Base-by-base conservation (phyloP, 345 rosid species). In the Eucalyptus regnans region DNA sequence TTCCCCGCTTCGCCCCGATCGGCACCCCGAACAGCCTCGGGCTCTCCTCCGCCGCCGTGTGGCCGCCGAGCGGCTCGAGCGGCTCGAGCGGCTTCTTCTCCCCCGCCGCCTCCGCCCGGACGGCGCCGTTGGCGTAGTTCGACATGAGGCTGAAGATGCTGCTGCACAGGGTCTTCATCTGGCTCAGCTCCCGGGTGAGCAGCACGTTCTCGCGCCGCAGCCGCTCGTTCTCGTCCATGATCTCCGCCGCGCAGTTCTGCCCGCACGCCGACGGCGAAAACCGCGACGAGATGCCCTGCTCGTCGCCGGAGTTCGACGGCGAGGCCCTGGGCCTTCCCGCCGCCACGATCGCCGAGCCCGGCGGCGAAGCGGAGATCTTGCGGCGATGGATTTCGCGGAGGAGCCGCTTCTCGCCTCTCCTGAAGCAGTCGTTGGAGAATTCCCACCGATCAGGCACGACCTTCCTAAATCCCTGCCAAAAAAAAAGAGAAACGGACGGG, bases 401-500 rank as follows among this genome's bases (percentile, higher is more conserved):
- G 31, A 97, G 95, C 89, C 88, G 94, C 89, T 91, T 96, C 90
- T 97, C 95, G 52, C 98, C 98, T 90, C 95, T 92, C 9, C 94
- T 91, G 86, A 97, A 96, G 88, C 84, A 94, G 46, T 96, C 99
- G 88, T 97, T 96, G 3, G 97, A 93, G 90, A 97, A 97, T 93
- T 97, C 99, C 99, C 99, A 97, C 2, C 98, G 96, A 87, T 97
- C 99, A 71, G 99, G 97, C 1, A 94, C 95, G 5, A 96, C 92
- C 90, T 97, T 97, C 71, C 94, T 94, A 80, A 96, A 97, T 90
- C 99, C 98, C 99, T 97, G 17, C 41, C 58, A 86, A 50, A 17
- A 54, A 64, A 66, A 16, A 3, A 41, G 51, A 62, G 15, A 29
- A 62, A 62, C 58, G 58, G 58, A 37, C 8, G 29, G 71, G 31